Percentiles rank a stretch among this genome's conserved stretches.
Conservation (phyloP, 2,329 filamentous ascomycete genomes). For the Epichloe bromicola region DNA sequence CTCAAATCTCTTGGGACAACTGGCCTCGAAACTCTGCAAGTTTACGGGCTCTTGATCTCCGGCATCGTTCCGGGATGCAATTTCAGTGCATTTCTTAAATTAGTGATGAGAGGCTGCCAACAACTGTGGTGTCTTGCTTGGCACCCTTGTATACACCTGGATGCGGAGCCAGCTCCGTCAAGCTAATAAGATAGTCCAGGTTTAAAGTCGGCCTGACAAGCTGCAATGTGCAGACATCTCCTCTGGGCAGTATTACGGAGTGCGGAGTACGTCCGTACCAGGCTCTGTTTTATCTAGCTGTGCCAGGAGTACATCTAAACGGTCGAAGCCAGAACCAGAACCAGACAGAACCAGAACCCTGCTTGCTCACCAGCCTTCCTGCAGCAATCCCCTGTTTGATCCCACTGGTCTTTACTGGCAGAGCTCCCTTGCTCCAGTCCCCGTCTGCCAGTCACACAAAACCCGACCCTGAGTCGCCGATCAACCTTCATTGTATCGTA, state of each 20-base stretch:
- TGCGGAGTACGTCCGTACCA: too few relatives aligned
- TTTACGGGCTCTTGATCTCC: neutral
- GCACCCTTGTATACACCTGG: neutral
- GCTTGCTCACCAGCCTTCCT: conserved; percentile 12
- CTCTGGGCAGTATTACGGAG: conserved; percentile 10
- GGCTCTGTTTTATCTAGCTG: too few relatives aligned
- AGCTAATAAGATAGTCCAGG: neutral
- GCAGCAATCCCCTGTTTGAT: conserved; percentile 19
- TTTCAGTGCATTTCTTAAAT: neutral
- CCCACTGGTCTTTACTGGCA: conserved; percentile 7
- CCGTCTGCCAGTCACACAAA: conserved; percentile 34
- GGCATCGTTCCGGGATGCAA: neutral
- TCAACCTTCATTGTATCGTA: conserved; percentile 17
- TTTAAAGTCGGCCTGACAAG: neutral
- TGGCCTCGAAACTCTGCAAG: neutral
- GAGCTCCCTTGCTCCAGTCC: conserved; percentile 20
- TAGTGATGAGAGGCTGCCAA: neutral
- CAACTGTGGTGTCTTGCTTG: neutral
- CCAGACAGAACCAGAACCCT: conserved; percentile 3
- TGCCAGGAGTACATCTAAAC: conserved; percentile 13
- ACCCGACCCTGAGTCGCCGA: conserved; percentile 30
- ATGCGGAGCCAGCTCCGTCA: neutral
- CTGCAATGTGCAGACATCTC: conserved; percentile 7
- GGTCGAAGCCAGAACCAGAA: conserved; percentile 1
- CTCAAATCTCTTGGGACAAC: conserved; percentile 7